phyloP scores from a whole-genome alignment of 768 basidiomycete species.

The Auricularia sp. region DNA sequence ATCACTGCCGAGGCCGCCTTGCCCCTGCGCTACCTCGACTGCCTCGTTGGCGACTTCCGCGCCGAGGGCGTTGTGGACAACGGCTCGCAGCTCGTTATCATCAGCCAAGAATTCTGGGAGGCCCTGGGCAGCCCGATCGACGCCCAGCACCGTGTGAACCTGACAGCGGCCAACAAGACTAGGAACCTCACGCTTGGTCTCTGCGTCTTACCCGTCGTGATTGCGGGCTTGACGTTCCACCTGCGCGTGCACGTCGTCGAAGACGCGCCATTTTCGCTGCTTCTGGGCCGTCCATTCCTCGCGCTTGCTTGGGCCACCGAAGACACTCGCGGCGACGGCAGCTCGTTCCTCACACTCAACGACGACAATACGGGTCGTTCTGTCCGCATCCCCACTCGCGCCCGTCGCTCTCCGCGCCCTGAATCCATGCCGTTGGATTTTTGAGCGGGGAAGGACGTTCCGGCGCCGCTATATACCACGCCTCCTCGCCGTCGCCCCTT shows the following conservation, averaged over 20 bases:
- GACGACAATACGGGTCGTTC: too few species aligned
- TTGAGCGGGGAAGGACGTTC: too few species aligned
- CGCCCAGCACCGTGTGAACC: neutral
- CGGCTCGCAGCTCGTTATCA: neutral
- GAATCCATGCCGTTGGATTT: too few species aligned
- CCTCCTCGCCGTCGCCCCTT: too few species aligned
- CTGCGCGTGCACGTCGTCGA: constrained; percentile 11
- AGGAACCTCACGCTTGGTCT: too few species aligned
- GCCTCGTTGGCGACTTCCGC: neutral
- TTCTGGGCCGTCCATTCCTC: constrained; percentile 9
- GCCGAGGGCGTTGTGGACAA: neutral
- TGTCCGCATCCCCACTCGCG: too few species aligned
- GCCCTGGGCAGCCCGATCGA: neutral
- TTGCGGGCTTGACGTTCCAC: neutral
- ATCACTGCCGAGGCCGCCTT: neutral
- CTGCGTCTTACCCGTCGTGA: neutral
- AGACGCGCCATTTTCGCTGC: constrained; percentile 6
- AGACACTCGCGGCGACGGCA: too few species aligned
- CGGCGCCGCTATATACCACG: too few species aligned
- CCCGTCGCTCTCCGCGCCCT: too few species aligned
- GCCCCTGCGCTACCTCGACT: neutral
- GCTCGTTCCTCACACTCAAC: too few species aligned
- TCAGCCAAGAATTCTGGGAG: neutral
- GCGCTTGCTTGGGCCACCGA: neutral
- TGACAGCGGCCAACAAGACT: too few species aligned